phyloP scores from a whole-genome alignment of 805 yeast genomes.

The Candida caryicola region DNA sequence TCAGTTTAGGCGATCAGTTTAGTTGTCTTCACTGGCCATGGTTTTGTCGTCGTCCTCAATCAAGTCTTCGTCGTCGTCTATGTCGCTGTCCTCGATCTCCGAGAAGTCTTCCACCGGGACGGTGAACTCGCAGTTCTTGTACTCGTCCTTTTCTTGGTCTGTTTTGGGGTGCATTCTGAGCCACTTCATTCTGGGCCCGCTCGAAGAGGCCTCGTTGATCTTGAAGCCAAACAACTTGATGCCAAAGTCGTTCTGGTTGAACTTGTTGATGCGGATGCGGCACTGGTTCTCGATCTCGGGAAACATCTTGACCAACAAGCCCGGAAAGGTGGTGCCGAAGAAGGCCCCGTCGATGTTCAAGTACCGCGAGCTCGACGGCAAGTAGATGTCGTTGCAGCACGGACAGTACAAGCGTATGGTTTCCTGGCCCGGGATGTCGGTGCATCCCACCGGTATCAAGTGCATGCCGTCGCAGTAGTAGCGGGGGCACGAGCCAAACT shows the following conservation, averaged over 20 bases:
- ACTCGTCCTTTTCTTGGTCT: constrained; percentile 60
- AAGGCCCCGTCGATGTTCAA: constrained; percentile 92
- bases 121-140: constrained; percentile 59
- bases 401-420: constrained; percentile 94
- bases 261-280: constrained; percentile 47
- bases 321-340: constrained; percentile 95
- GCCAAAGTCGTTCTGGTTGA: constrained; percentile 55
- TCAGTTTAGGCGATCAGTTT: no score
- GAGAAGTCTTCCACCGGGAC: constrained; percentile 35
- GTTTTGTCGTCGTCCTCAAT: constrained; percentile 38
- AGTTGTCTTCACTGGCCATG: constrained; percentile 37
- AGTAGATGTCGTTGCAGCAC: constrained; percentile 85
- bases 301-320: constrained; percentile 83
- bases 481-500: constrained; percentile 91
- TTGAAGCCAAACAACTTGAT: constrained; percentile 86
- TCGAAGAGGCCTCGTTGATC: constrained; percentile 65
- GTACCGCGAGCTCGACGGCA: constrained; percentile 85
- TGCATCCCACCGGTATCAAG: constrained; percentile 85
- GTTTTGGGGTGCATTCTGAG: constrained; percentile 72
- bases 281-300: constrained; percentile 86
- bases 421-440: constrained; percentile 87
- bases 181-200: constrained; percentile 98
- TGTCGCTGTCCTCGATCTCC: constrained; percentile 23
- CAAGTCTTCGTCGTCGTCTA: constrained; percentile 22
- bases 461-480: constrained; percentile 87